Conservation (phyloP, 345 rosid species). For the Litchi chinensis region DNA sequence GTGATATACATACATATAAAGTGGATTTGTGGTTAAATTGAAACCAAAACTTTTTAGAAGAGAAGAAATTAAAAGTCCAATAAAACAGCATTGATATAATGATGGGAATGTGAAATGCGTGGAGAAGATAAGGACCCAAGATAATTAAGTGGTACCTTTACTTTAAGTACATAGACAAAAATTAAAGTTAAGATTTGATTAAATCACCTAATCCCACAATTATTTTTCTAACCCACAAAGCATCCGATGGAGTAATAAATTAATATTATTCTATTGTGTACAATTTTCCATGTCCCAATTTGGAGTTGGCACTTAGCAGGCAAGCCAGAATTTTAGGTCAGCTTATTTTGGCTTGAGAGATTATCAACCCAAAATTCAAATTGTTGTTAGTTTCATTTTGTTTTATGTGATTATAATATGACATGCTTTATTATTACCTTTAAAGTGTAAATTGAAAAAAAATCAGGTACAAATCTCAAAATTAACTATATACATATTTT, state of each 20-base stretch:
- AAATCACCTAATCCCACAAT: conserved; percentile 15
- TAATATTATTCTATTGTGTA: background rate
- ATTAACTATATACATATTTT: too few species aligned
- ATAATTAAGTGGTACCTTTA: conserved; percentile 15
- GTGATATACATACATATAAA: too few species aligned
- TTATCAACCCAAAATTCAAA: background rate
- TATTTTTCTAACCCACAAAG: background rate
- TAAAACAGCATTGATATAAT: background rate
- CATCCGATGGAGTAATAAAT: background rate
- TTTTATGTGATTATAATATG: too few species aligned
- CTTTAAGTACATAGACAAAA: background rate
- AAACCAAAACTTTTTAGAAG: background rate
- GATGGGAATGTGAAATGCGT: conserved; percentile 9
- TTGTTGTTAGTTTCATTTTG: too few species aligned
- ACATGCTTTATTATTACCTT: too few species aligned
- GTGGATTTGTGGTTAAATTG: too few species aligned
- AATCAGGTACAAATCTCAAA: too few species aligned
- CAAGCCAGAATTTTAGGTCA: background rate
- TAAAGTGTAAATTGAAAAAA: too few species aligned
- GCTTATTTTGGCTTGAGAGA: background rate
- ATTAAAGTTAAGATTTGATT: background rate
- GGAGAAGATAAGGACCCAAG: conserved; percentile 13
- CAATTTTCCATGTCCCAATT: background rate
- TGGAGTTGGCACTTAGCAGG: background rate
- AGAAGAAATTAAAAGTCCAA: background rate